phyloP scores from a whole-genome alignment of 176 grass and related monocot genomes.

The Oryza meridionalis region DNA sequence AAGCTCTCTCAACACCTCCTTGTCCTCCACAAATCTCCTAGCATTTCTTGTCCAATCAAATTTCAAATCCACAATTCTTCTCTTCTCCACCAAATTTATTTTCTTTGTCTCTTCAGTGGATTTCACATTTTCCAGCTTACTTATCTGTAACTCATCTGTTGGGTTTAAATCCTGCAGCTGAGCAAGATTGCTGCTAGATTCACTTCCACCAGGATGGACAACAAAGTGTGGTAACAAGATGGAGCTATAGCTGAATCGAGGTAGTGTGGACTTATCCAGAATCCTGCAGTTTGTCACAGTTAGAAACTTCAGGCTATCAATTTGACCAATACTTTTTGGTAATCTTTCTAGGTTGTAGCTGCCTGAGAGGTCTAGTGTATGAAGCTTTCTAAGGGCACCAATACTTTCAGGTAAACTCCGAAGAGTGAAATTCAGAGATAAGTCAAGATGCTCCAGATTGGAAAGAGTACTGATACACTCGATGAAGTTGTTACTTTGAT shows the following conservation, averaged over 20 bases:
- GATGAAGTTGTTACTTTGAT: not conserved
- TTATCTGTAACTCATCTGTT: not conserved
- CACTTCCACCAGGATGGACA: not conserved
- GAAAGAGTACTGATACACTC: not conserved
- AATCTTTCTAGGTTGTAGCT: not conserved
- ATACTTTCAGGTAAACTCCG: slow-evolving; percentile 9
- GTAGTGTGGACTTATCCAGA: not conserved
- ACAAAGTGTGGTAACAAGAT: not conserved
- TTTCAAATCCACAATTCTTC: not conserved
- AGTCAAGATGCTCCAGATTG: not conserved
- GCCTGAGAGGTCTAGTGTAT: not conserved
- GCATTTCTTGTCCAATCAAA: not conserved
- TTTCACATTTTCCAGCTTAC: slow-evolving; percentile 18
- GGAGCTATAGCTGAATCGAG: not conserved
- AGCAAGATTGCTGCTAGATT: slow-evolving; percentile 9
- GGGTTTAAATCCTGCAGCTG: not conserved
- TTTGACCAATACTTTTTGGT: not conserved
- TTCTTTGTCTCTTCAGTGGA: not conserved
- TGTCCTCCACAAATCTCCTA: slow-evolving; percentile 19
- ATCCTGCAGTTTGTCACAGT: not conserved
- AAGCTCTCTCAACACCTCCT: not conserved
- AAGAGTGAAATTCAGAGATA: not conserved
- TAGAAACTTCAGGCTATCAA: not conserved
- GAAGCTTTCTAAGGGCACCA: not conserved
- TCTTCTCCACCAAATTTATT: slow-evolving; percentile 1